A percentile compares a stretch with the other conserved stretches of the same genome.
Evolutionary conservation across 495 filamentous ascomycete genomes (phyloP).

Genomic region (Viridothelium virens): DNA sequence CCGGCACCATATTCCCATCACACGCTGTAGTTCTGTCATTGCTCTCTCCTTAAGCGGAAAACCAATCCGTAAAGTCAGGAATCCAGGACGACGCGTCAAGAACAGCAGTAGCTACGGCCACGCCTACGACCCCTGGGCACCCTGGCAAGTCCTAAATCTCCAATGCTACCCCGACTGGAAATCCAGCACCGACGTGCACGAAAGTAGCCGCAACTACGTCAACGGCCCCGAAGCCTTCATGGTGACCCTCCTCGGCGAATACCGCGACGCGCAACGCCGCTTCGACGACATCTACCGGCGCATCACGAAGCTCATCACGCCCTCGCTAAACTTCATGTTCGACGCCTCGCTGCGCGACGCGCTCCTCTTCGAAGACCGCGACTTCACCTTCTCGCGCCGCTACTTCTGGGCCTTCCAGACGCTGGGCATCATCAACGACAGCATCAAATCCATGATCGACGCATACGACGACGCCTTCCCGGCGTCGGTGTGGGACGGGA

Average conservation of each 20-base stretch:
- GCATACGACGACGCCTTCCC: constrained; percentile 45
- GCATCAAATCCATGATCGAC: constrained; percentile 45
- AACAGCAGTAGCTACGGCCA: constrained; percentile 34
- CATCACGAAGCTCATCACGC: constrained; percentile 45
- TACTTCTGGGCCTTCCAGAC: constrained; percentile 55
- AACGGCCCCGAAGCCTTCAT: constrained; percentile 50
- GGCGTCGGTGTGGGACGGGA: constrained; percentile 45
- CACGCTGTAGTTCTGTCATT: constrained; percentile 44
- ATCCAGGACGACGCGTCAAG: constrained; percentile 29
- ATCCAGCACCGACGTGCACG: constrained; percentile 42
- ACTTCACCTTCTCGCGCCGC: constrained; percentile 48
- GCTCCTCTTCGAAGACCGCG: constrained; percentile 49
- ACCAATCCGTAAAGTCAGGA: constrained; percentile 31
- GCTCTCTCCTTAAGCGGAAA: constrained; percentile 42
- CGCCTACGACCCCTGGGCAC: constrained; percentile 42
- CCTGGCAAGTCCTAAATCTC: constrained; percentile 48
- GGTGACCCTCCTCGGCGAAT: constrained; percentile 43
- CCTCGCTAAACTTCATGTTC: constrained; percentile 51
- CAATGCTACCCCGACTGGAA: constrained; percentile 48
- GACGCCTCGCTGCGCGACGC: constrained; percentile 41
- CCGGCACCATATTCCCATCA: constrained; percentile 41
- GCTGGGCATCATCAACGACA: constrained; percentile 48
- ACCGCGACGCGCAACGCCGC: constrained; percentile 45
- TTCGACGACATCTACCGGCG: constrained; percentile 40
- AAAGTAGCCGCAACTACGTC: constrained; percentile 41